Evolutionary conservation across 176 grass and related monocot genomes (phyloP), one percentile per base, ranked within the genome.

Genomic region (Ensete glaucum): DNA sequence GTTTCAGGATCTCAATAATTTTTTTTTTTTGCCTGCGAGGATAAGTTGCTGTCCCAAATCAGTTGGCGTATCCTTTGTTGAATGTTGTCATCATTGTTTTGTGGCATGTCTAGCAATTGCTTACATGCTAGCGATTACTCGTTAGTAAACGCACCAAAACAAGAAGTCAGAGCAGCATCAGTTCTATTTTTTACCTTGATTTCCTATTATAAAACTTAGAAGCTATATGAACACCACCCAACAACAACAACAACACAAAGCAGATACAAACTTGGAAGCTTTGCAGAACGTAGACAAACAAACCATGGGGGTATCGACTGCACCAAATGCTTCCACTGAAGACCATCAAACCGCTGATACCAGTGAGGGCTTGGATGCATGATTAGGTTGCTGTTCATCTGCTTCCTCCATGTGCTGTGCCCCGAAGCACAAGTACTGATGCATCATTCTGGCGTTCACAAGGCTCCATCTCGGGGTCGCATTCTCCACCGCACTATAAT

Each of bases 381-480:
- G 75, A 63, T 76, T 89, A 9, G 79, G 79, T 62, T 54, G 81
- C 79, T 86, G 86, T 81, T 88, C 84, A 24, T 94, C 86, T 59
- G 87, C 82, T 4, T 86, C 73, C 20, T 86, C 73, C 20, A 89
- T 84, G 1, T 89, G 91, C 81, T 89, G 96, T 8, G 91, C 82
- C 8, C 96, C 91, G 63, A 99, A 94, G 82, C 96, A 92, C 54
- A 99, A 91, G 68, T 73, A 80, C 22, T 65, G 78, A 23, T 95
- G 92, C 68, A 94, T 91, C 19, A 92, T 79, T 88, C 88, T 84
- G 77, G 72, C 78, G 75, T 86, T 87, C 20, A 82, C 81, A 50
- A 57, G 80, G 15, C 87, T 83, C 59, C 62, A 76, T 79, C 72
- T 86, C 24, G 69, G 79, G 1, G 82, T 25, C 3, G 74, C 62